Evolutionary conservation across 2,329 filamentous ascomycete species (phyloP).

Genomic region (Drechslerella stenobrocha): DNA sequence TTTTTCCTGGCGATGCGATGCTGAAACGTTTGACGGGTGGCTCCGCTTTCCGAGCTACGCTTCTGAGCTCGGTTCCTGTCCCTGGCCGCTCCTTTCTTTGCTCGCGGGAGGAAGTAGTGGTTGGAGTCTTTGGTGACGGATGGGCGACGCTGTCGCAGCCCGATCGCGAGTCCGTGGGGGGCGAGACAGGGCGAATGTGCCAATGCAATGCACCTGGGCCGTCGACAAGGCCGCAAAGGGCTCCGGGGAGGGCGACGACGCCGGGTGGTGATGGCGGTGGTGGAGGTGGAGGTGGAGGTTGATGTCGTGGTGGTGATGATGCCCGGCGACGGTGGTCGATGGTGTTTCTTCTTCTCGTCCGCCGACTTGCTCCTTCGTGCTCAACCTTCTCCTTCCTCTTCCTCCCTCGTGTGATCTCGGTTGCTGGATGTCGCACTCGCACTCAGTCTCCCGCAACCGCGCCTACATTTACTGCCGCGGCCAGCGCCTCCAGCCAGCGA

Average conservation of each 20-base stretch:
- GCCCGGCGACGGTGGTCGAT: too few relatives aligned
- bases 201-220: too few relatives aligned
- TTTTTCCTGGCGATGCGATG: conserved; percentile 6
- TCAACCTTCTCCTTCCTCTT: not conserved
- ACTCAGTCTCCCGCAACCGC: conserved; percentile 23
- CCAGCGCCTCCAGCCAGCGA: conserved; percentile 1
- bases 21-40: conserved; percentile 5
- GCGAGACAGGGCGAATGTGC: too few relatives aligned
- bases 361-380: not conserved
- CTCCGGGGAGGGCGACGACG: not conserved
- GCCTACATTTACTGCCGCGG: conserved; percentile 34
- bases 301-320: too few relatives aligned
- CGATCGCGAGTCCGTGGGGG: not conserved
- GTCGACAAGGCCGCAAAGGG: too few relatives aligned
- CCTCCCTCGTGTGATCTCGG: conserved; percentile 9
- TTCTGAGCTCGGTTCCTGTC: not conserved
- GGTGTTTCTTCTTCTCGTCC: not conserved
- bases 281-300: too few relatives aligned
- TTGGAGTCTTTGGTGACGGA: too few relatives aligned
- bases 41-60: conserved; percentile 7
- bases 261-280: not conserved
- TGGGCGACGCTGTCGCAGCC: too few relatives aligned
- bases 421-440: conserved; percentile 39
- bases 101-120: not conserved
- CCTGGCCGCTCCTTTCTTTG: not conserved